Percentiles rank a stretch among this genome's conserved stretches.
Conservation (phyloP, 257 asterid genomes). For the Solanum clarkiae region DNA sequence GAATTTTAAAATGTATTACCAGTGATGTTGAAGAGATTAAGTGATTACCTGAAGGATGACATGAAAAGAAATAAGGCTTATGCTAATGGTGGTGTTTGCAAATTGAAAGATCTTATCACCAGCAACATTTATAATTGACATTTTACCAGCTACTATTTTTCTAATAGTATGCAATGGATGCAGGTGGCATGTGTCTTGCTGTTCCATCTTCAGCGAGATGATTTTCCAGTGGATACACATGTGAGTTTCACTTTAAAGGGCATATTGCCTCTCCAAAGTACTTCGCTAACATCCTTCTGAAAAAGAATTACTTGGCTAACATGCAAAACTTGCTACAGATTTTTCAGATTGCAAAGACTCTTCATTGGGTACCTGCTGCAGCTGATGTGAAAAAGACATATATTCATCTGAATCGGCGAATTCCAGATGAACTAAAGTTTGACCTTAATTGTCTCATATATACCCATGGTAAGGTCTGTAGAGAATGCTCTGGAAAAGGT, state of each 20-base stretch:
- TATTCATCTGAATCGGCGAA: slow-evolving; percentile 58
- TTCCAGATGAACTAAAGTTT: slow-evolving; percentile 64
- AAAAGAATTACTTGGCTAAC: background rate
- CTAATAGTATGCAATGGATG: slow-evolving; percentile 12
- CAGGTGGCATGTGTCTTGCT: slow-evolving; percentile 88
- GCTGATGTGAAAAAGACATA: slow-evolving; percentile 59
- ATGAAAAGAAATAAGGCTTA: background rate
- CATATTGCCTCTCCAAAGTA: background rate
- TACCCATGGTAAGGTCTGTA: slow-evolving; percentile 77
- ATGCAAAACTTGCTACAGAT: slow-evolving; percentile 26
- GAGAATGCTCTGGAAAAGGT: slow-evolving; percentile 46
- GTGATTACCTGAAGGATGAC: background rate
- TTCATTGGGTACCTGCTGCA: slow-evolving; percentile 55
- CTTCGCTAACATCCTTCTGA: background rate
- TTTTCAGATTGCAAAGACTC: slow-evolving; percentile 66
- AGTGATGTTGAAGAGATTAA: background rate
- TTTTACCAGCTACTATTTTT: background rate
- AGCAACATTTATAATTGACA: background rate
- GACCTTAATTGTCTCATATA: slow-evolving; percentile 80
- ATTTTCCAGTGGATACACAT: slow-evolving; percentile 84
- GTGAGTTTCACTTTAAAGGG: slow-evolving; percentile 25
- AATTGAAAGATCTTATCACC: background rate
- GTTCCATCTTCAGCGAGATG: slow-evolving; percentile 78
- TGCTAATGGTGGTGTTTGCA: background rate
- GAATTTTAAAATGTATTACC: background rate